A percentile compares a stretch with the other conserved stretches of the same genome.
These are phyloP conservation scores for Raphidocelis subcapitata DNA, from an alignment of 139 green algal species.

Conservation along the genomic window DNA sequence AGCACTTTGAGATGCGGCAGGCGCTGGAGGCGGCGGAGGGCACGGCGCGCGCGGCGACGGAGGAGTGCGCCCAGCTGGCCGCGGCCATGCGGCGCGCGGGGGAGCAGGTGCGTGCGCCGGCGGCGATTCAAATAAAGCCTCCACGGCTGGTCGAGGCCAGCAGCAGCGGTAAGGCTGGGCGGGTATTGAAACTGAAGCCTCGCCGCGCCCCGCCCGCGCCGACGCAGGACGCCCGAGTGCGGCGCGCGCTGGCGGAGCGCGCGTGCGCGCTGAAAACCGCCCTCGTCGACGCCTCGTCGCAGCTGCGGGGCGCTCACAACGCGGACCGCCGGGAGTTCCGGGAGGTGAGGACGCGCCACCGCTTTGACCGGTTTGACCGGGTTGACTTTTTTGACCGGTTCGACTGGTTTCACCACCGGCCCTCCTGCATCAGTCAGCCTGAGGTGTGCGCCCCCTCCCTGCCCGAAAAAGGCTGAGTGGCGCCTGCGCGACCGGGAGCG, in stretches of 20 bases:
- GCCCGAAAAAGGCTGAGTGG: conserved; percentile 9
- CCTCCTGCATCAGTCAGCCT: background rate
- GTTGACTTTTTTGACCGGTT: background rate
- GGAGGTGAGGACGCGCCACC: background rate
- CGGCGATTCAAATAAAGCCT: too few species aligned
- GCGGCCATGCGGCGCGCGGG: conserved; percentile 8
- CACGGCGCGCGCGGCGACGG: conserved; percentile 8
- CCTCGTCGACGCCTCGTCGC: conserved; percentile 8
- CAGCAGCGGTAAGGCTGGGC: too few species aligned
- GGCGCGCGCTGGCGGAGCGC: conserved; percentile 17
- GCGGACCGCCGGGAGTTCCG: background rate
- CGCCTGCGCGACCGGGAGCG: conserved; percentile 7
- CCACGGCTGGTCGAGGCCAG: too few species aligned
- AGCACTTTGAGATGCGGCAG: conserved; percentile 16
- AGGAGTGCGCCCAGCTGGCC: conserved; percentile 18
- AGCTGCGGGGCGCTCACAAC: conserved; percentile 8
- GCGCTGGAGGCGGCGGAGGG: conserved; percentile 14
- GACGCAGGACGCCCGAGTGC: background rate
- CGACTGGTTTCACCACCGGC: too few species aligned
- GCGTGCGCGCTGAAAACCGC: conserved; percentile 1
- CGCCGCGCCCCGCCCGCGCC: too few species aligned
- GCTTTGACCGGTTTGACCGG: background rate
- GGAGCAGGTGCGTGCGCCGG: conserved; percentile 2
- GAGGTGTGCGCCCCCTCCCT: background rate
- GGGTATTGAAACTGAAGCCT: too few species aligned